These are phyloP conservation scores for Epichloe sylvatica DNA, from an alignment of 2,329 filamentous ascomycete species.

Conservation along the genomic window DNA sequence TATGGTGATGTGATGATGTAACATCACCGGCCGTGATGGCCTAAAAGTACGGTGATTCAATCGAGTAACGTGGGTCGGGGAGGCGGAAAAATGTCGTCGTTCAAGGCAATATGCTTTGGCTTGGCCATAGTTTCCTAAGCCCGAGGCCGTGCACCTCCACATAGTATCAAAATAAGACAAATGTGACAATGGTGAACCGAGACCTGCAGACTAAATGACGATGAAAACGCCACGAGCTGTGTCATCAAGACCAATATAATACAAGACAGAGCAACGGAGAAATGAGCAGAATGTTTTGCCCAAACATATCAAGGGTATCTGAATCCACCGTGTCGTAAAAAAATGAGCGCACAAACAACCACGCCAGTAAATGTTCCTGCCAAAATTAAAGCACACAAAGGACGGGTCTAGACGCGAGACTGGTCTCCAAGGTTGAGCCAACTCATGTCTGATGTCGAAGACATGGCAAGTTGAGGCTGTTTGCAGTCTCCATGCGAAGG, in stretches of 20 bases:
- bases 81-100: not conserved
- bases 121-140: too few species aligned
- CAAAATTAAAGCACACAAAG: not conserved
- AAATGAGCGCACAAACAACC: not conserved
- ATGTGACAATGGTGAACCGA: not conserved
- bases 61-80: not conserved
- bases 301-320: not conserved
- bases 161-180: not conserved
- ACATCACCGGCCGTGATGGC: not conserved
- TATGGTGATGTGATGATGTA: constrained; percentile 8
- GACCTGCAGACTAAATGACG: not conserved
- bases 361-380: not conserved
- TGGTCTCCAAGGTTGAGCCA: constrained; percentile 59
- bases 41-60: not conserved
- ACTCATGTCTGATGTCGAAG: constrained; percentile 54
- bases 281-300: not conserved
- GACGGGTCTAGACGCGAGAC: constrained; percentile 8
- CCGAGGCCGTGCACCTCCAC: not conserved
- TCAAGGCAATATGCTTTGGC: not conserved
- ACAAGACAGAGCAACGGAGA: not conserved
- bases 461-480: constrained; percentile 33
- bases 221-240: not conserved
- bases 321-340: not conserved
- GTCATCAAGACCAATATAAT: not conserved
- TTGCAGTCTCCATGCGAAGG: too few species aligned